phyloP scores from a whole-genome alignment of 2,329 filamentous ascomycete genomes.

The Paecilomyces fulvus region DNA sequence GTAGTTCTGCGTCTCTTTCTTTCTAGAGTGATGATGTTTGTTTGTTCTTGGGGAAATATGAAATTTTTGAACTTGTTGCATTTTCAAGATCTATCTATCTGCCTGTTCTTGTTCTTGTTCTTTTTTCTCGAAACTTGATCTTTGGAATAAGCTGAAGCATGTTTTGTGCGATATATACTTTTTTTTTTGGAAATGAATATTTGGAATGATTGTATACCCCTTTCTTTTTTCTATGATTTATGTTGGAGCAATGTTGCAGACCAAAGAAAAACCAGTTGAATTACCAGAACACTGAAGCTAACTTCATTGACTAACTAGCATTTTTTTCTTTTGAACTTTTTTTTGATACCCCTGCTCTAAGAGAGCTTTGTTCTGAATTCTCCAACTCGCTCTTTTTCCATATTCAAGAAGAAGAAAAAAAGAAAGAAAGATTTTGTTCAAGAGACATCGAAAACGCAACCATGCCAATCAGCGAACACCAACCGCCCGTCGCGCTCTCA shows the following conservation, averaged over 20 bases:
- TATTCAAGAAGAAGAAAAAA: neutral
- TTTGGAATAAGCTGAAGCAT: too few relatives aligned
- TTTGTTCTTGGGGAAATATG: neutral
- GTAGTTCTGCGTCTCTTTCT: too few relatives aligned
- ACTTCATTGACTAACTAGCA: neutral
- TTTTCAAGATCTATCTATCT: too few relatives aligned
- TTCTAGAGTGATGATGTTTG: neutral
- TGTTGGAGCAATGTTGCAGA: too few relatives aligned
- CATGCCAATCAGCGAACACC: neutral
- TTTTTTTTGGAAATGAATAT: too few relatives aligned
- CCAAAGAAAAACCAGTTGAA: neutral
- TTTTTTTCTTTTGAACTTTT: neutral
- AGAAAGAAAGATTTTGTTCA: neutral
- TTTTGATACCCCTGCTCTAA: too few relatives aligned
- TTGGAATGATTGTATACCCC: too few relatives aligned
- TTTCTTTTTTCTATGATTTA: too few relatives aligned
- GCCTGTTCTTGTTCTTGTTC: too few relatives aligned
- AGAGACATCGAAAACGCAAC: constrained; percentile 3
- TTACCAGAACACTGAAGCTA: neutral
- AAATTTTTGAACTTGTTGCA: neutral
- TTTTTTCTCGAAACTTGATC: too few relatives aligned
- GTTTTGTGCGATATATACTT: too few relatives aligned
- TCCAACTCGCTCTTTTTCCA: neutral
- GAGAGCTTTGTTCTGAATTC: neutral
- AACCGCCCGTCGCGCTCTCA: constrained; percentile 39